Evolutionary conservation across 306 rosid genomes (phyloP), one percentile per base, ranked within the genome.

Genomic region (cucumber (Cucumis sativus)): DNA sequence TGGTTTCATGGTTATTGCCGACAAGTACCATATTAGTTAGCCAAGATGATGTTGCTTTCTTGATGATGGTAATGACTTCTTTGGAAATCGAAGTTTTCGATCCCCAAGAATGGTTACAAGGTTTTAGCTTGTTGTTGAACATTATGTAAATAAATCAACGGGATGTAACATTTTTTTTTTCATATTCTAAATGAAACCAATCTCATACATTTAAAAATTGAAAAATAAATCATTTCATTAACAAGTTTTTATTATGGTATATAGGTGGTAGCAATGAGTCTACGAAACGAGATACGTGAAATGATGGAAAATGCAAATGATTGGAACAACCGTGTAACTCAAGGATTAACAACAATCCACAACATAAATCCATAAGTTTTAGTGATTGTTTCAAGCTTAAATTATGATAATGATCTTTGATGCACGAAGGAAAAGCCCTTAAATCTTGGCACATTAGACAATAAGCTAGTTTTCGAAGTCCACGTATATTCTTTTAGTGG

Each of bases 11-110:
- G 88, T 88, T 1, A 69, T 81, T 80, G 25, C 79, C 47, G 90
- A 88, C 79, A 88, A 88, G n/a, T n/a, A n/a, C 62, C 90, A 88
- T 56, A 89, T 88, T 8, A 85, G 92, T 54, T 59, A 79, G 10
- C 88, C 90, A 0, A 81, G 82, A 25, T 88, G 90, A 87, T 88
- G 90, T 2, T 88, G 88, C 9, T 0, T 20, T 28, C 85, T 83
- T 73, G 84, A 86, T 33, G 92, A 88, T 72, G 87, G 81, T 47
- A 47, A 47, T 47, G 54, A 6, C 54, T 47, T 88, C 83, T 88
- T 84, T 16, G 47, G 82, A 62, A 88, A 88, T 12, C 65, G 81
- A n/a, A 82, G 85, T 70, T 86, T 88, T 52, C 30, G 77, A 83
- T 76, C 82, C 90, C 14, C 6, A 13, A 47, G 54, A 47, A 47